Evolutionary conservation across 192 early-diverging fungal species (phyloP).

Genomic region (Coemansia reversa): DNA sequence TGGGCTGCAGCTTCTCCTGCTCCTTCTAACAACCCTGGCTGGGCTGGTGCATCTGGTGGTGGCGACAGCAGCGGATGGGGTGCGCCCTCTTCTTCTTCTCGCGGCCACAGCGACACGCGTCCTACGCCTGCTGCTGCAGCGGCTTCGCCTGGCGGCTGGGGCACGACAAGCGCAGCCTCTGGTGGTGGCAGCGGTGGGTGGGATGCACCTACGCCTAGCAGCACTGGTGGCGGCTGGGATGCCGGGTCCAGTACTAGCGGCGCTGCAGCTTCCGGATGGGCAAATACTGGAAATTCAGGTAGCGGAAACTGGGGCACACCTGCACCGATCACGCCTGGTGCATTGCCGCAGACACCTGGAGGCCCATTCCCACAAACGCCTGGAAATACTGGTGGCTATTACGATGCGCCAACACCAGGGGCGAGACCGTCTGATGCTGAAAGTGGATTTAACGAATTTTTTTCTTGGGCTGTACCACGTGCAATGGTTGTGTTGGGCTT

Average conservation of each 20-base stretch:
- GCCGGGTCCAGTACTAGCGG: slow-evolving; percentile 26
- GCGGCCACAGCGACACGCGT: slow-evolving; percentile 30
- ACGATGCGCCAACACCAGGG: slow-evolving; percentile 50
- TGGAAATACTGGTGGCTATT: slow-evolving; percentile 17
- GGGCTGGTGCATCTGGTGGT: too few species aligned
- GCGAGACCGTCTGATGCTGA: slow-evolving; percentile 45
- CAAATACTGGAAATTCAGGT: slow-evolving; percentile 25
- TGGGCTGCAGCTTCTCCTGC: slow-evolving; percentile 1
- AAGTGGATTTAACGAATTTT: slow-evolving; percentile 53
- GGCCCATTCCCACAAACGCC: slow-evolving; percentile 50
- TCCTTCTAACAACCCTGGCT: too few species aligned
- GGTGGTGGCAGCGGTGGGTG: slow-evolving; percentile 60
- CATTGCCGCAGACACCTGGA: slow-evolving; percentile 36
- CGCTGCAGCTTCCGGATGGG: slow-evolving; percentile 9
- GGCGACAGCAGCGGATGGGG: slow-evolving; percentile 10
- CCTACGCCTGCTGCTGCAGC: slow-evolving; percentile 52
- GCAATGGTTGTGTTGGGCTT: slow-evolving; percentile 38
- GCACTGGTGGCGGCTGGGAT: slow-evolving; percentile 14
- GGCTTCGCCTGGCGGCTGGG: slow-evolving; percentile 54
- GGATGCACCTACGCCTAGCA: slow-evolving; percentile 53
- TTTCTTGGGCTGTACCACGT: slow-evolving; percentile 51
- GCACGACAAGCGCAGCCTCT: slow-evolving; percentile 16
- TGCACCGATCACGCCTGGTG: slow-evolving; percentile 54
- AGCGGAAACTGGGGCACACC: slow-evolving; percentile 40
- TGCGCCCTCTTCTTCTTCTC: slow-evolving; percentile 15